Base-by-base conservation (phyloP, 495 filamentous ascomycete species). In the Aspergillus saccharolyticus region DNA sequence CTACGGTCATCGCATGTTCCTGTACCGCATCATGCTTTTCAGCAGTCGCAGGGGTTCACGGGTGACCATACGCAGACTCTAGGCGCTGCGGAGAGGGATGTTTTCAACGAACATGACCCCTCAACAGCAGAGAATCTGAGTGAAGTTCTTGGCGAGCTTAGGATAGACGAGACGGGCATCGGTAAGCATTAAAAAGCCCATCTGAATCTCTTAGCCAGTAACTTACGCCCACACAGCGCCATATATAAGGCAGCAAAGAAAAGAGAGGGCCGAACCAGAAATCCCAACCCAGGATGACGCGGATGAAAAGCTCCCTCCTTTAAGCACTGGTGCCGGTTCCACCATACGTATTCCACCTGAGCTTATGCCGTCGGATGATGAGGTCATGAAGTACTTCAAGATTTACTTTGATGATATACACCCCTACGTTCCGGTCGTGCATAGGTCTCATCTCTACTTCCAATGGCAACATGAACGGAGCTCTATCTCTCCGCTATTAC, bases 361-460 rank as follows among this genome's bases (percentile, higher is more conserved):
- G 61, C 81, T 97, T 61, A 96, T 97, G 91, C 94, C 94, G 6
- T 80, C 86, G 12, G 91, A 96, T 28, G 85, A 89, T 48, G 89
- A 88, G 53, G 87, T 88, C 20, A 74, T 90, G 72, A 78, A 89
- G 30, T 95, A 92, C 67, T 96, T 99, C 70, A 86, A 94, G 42
- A 88, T 96, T 44, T 99, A 91, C 64, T 99, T 99, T 64, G 76
- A 80, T 52, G 84, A 96, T 61, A 89, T 97, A 33, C 94, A 99
- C 62, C 93, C 95, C 8, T 99, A 97, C 65, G 85, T 96, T n/a
- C 94, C 94, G 0, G 90, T 99, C 1, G 73, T 97, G 54, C 93
- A 96, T 69, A 87, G 90, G 63, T 70, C 82, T 16, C 83, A 88
- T 51, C 85, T 99, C 53, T 96, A 94, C 67, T 87, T 89, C 16